Base-by-base conservation (phyloP, 306 rosid species). In the Citrullus mucosospermus region DNA sequence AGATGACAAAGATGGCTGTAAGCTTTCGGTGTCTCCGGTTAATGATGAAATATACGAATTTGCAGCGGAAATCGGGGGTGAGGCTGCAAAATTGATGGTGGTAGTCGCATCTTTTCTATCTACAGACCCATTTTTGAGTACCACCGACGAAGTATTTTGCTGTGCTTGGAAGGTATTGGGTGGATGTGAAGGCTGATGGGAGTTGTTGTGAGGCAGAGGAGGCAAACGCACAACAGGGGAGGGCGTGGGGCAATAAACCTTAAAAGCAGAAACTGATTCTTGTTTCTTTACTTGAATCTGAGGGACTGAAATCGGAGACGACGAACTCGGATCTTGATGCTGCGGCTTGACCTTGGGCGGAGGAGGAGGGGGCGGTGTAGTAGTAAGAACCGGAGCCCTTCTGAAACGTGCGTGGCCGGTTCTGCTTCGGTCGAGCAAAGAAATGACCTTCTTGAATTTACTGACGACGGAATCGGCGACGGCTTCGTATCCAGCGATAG, bases 331-430 rank as follows among this genome's bases (percentile, higher is more conserved):
- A 16, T 81, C 85, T 41, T 61, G 55, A 0, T 59, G 79, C 32
- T 65, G 80, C 38, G 75, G 54, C 39, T 68, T 55, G 34, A 86
- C 72, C 38, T 56, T 30, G 2, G 79, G 74, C 28, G 78, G 82
- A 1, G 51, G 72, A 12, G 79, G 58, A 5, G 84, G 11, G 15
- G 82, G 70, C 34, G 63, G n/a, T 13, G 67, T 2, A 32, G 67
- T 28, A 60, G 9, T 14, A 46, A 22, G 18, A 0, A 66, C 30
- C 4, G 89, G 87, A 28, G 87, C 90, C 53, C 84, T 87, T 83
- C 96, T 77, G 78, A 91, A 93, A 18, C 98, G 96, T 44, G 98
- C 98, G 32, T 91, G 98, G 9, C 97, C 98, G 4, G 79, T 80
- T 84, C 90, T 72, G 8, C 86, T 86, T 43, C 63, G 82, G 38